Conservation (phyloP, 2,329 filamentous ascomycete genomes). For the Trichoderma brevicompactum region DNA sequence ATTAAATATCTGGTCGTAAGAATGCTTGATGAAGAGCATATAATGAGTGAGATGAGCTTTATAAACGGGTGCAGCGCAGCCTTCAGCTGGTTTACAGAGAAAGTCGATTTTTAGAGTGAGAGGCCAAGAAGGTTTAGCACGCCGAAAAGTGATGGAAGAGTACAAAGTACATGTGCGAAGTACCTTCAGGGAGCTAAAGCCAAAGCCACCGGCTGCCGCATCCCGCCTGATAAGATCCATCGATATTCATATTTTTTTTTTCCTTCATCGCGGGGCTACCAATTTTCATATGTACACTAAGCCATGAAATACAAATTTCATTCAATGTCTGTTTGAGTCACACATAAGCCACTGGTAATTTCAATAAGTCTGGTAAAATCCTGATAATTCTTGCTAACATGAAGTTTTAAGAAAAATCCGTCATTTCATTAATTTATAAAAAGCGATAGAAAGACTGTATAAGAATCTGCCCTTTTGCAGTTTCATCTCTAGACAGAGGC, state of each 20-base stretch:
- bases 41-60: background rate
- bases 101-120: background rate
- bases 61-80: background rate
- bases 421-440: background rate
- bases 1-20: background rate
- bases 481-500: background rate
- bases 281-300: background rate
- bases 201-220: background rate
- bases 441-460: background rate
- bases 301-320: background rate
- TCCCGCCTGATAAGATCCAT: background rate
- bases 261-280: conserved; percentile 15
- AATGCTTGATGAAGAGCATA: background rate
- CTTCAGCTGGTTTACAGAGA: background rate
- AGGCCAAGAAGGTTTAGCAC: conserved; percentile 11
- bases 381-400: background rate
- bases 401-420: background rate
- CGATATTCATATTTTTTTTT: conserved; percentile 13
- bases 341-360: background rate
- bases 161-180: conserved; percentile 10
- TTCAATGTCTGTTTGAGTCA: background rate
- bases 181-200: background rate
- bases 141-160: background rate
- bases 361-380: background rate
- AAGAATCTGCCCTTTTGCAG: background rate